Evolutionary conservation across 257 asterid species (phyloP).

Genomic region (Dorcoceras hygrometricum): DNA sequence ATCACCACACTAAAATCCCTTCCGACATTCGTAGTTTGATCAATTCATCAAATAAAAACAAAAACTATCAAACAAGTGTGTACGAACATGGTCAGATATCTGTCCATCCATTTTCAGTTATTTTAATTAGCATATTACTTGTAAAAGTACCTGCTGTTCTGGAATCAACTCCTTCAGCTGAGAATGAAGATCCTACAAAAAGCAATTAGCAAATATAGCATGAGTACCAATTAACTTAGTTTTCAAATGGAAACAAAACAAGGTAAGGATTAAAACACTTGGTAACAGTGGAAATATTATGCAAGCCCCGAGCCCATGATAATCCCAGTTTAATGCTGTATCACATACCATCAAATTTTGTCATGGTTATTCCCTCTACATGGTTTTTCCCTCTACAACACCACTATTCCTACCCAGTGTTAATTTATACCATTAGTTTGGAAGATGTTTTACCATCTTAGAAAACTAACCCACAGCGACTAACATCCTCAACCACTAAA

Average conservation of each 20-base stretch:
- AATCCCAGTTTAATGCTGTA: not conserved
- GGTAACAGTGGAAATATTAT: not conserved
- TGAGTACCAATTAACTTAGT: slow-evolving; percentile 6
- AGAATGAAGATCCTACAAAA: slow-evolving; percentile 63
- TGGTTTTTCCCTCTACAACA: not conserved
- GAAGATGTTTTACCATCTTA: not conserved
- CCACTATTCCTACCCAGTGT: not conserved
- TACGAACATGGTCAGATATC: slow-evolving; percentile 15
- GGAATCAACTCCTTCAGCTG: slow-evolving; percentile 87
- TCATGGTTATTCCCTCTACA: slow-evolving; percentile 4
- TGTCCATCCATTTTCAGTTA: not conserved
- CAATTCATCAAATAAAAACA: slow-evolving; percentile 16
- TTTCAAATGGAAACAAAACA: slow-evolving; percentile 7
- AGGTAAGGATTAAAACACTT: not conserved
- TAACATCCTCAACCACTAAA: not conserved
- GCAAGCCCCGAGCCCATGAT: not conserved
- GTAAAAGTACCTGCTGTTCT: slow-evolving; percentile 63
- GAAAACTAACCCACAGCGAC: not conserved
- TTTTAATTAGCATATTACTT: not conserved
- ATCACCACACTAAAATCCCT: not conserved
- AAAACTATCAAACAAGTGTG: slow-evolving; percentile 3
- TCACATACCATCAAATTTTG: not conserved
- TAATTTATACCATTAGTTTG: not conserved
- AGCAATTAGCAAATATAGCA: slow-evolving; percentile 11
- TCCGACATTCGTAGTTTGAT: not conserved